Evolutionary conservation across 768 basidiomycete species (phyloP), one percentile per base, ranked within the genome.

Genomic region (Pisolithus orientalis): DNA sequence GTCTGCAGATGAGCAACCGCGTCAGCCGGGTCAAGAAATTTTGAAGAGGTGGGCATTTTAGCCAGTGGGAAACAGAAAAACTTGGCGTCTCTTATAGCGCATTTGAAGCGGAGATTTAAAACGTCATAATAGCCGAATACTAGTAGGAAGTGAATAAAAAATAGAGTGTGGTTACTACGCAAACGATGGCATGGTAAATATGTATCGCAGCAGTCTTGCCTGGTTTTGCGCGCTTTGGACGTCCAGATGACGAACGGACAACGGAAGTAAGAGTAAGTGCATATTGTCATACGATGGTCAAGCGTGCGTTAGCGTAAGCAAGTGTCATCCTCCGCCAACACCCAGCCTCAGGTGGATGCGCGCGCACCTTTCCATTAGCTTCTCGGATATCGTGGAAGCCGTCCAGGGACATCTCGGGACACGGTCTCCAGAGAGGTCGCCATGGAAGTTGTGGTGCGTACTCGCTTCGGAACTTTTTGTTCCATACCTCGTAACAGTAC

Each of bases 1-100:
- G 78, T 68, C 59, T 78, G 74, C 64, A 99, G 86, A 62, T 84
- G 79, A 39, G 84, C 80, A 52, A 95, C 62, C 47, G 95, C 96
- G 55, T 77, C 70, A 45, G 82, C 73, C 40, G 91, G 78, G 64
- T 85, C 77, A 65, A 94, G 84, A 65, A 76, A 73, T 53, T 65
- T 60, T 40, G 65, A 65, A 56, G 57, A 37, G 53, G 58, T 10
- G 59, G 67, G 67, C 69, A 70, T 67, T 58, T 69, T 69, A 67
- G 67, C 67, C 63, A 59, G 47, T 6, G 49, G 13, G 25, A 54
- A 53, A 14, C 17, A 0, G 54, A 52, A 54, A 25, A 24, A 43
- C 42, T 8, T 1, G 25, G 4, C 4, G 3, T 5, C 0, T 50
- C 17, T 57, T 55, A 59, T 62, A 53, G 1, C 6, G 0, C 5